These are phyloP conservation scores for Alloteropsis semialata DNA, from an alignment of 176 grass and related monocot genomes.

Conservation along the genomic window DNA sequence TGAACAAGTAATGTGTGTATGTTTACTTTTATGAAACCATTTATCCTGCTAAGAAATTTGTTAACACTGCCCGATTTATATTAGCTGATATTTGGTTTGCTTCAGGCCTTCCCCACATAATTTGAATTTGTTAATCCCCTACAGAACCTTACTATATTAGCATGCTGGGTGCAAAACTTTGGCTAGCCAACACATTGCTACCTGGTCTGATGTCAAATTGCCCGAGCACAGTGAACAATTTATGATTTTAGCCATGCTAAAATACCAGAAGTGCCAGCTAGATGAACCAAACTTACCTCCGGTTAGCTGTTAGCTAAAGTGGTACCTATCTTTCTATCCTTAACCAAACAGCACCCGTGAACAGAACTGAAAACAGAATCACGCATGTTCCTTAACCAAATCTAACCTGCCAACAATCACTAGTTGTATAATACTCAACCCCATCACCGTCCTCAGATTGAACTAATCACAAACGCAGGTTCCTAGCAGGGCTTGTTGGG, in stretches of 20 bases:
- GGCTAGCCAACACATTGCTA: neutral
- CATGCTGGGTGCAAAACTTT: neutral
- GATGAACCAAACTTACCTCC: neutral
- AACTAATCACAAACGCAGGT: neutral
- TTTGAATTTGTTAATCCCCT: conserved; percentile 1
- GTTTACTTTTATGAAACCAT: neutral
- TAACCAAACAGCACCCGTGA: neutral
- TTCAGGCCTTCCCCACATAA: neutral
- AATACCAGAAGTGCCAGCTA: neutral
- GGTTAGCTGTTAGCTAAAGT: neutral
- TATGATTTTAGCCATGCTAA: neutral
- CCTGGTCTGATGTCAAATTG: neutral
- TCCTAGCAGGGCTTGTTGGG: no score
- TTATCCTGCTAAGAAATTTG: neutral
- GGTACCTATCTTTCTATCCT: neutral
- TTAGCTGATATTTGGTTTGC: neutral
- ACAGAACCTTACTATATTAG: neutral
- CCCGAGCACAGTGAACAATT: neutral
- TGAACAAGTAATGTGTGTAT: neutral
- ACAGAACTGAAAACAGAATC: neutral
- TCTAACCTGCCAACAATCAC: neutral
- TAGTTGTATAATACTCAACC: neutral
- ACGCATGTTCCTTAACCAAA: no score
- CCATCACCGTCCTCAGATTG: neutral
- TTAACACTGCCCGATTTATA: neutral